A percentile compares a stretch with the other conserved stretches of the same genome.
phyloP scores from a whole-genome alignment of 1,139 yeast species.

The Arxiozyma bovina region DNA sequence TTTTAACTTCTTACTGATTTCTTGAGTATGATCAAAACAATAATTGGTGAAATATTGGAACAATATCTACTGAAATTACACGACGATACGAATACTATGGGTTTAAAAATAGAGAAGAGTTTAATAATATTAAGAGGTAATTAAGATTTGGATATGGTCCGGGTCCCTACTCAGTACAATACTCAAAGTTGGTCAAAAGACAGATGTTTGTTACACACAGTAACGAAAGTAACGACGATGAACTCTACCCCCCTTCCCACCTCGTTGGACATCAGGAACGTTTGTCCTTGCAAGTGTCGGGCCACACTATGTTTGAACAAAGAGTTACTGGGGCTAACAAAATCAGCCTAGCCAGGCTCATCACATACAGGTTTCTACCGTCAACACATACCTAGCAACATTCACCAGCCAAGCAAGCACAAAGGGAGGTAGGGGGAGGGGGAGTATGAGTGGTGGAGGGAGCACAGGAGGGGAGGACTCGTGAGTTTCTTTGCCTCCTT shows the following conservation, averaged over 20 bases:
- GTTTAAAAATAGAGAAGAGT: neutral
- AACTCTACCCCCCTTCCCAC: too few species aligned
- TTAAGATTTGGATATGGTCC: neutral
- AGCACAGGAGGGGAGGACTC: too few species aligned
- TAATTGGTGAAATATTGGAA: too few species aligned
- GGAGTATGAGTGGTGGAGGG: too few species aligned
- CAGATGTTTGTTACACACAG: neutral
- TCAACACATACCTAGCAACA: neutral
- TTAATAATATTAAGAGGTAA: neutral
- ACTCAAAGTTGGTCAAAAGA: neutral
- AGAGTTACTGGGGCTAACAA: neutral
- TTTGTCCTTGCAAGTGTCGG: too few species aligned
- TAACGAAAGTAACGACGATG: neutral
- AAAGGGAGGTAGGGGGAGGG: too few species aligned
- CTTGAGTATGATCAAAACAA: neutral
- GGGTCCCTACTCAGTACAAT: neutral
- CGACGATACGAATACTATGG: too few species aligned
- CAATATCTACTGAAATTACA: too few species aligned
- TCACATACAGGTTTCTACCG: neutral
- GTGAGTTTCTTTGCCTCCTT: too few species aligned
- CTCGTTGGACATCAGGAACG: too few species aligned
- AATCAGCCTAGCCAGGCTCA: neutral
- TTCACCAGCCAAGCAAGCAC: neutral
- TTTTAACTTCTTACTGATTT: conserved; percentile 2
- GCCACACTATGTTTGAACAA: neutral